Conservation (phyloP, 1,284 basidiomycete species). For the Apiotrichum veenhuisii region DNA sequence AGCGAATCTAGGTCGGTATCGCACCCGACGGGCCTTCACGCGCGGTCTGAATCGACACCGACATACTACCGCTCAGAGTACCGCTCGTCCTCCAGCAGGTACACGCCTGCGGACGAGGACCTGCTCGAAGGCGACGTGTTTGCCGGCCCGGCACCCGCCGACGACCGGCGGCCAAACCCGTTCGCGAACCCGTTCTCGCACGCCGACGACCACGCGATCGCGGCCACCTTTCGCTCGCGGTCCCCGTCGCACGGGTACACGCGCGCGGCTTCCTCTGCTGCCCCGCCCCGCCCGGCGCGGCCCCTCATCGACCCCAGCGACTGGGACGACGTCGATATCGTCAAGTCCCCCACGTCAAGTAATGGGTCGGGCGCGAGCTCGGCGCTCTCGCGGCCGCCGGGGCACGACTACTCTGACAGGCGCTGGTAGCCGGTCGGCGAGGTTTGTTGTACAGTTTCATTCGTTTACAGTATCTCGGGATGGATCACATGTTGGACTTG, state of each 20-base stretch:
- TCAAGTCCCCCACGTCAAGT: not conserved
- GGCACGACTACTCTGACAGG: not conserved
- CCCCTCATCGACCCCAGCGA: not conserved
- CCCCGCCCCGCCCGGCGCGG: not conserved
- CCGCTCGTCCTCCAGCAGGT: not conserved
- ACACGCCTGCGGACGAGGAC: not conserved
- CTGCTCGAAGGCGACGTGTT: not conserved
- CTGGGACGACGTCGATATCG: not conserved
- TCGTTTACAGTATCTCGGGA: not conserved
- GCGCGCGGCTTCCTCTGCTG: no score
- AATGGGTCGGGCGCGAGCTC: not conserved
- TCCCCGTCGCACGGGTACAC: not conserved
- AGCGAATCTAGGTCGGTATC: no score
- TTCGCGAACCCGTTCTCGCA: conserved; percentile 11
- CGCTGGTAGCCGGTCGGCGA: not conserved
- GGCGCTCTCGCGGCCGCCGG: not conserved
- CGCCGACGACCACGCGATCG: conserved; percentile 4
- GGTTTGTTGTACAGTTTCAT: not conserved
- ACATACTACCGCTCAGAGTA: not conserved
- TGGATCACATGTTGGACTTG: no score
- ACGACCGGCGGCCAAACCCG: not conserved
- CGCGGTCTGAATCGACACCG: not conserved
- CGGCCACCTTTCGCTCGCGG: not conserved
- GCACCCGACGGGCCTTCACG: no score
- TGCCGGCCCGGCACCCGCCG: not conserved